These are phyloP conservation scores for Candida chauliodis DNA, from an alignment of 805 yeast genomes.

Conservation along the genomic window DNA sequence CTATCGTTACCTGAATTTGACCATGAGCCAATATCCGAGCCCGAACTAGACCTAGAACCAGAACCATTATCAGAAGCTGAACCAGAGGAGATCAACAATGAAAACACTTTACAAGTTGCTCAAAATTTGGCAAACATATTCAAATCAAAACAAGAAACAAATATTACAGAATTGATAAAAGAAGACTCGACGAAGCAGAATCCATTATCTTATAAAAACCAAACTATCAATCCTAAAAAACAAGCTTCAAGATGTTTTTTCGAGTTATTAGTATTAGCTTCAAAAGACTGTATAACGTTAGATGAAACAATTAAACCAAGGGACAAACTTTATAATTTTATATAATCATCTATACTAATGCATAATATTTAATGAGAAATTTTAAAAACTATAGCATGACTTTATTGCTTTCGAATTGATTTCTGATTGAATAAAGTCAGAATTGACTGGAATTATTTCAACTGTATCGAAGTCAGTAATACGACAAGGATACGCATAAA, in stretches of 20 bases:
- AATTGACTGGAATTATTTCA: too few species aligned
- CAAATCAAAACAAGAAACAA: slow-evolving; percentile 15
- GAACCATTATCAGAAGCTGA: slow-evolving; percentile 1
- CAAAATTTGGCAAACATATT: slow-evolving; percentile 33
- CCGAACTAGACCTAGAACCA: slow-evolving; percentile 14
- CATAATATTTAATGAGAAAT: too few species aligned
- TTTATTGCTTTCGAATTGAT: too few species aligned
- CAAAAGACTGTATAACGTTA: slow-evolving; percentile 64
- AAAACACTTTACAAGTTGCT: slow-evolving; percentile 55
- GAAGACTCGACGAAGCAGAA: slow-evolving; percentile 9
- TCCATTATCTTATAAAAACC: slow-evolving; percentile 12
- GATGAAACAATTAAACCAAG: slow-evolving; percentile 46
- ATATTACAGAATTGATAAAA: slow-evolving; percentile 5
- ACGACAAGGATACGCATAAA: too few species aligned
- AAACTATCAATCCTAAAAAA: slow-evolving; percentile 19
- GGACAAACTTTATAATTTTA: slow-evolving; percentile 27
- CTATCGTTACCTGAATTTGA: slow-evolving; percentile 21
- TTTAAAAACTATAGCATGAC: too few species aligned
- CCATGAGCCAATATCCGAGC: slow-evolving; percentile 6
- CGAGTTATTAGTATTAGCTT: slow-evolving; percentile 77
- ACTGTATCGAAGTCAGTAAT: too few species aligned
- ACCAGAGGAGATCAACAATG: slow-evolving; percentile 15
- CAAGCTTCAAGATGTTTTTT: slow-evolving; percentile 76
- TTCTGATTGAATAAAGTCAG: too few species aligned
- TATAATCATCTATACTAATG: too few species aligned